Base-by-base conservation (phyloP, 805 yeast genomes). In the Alloascoidea africana region DNA sequence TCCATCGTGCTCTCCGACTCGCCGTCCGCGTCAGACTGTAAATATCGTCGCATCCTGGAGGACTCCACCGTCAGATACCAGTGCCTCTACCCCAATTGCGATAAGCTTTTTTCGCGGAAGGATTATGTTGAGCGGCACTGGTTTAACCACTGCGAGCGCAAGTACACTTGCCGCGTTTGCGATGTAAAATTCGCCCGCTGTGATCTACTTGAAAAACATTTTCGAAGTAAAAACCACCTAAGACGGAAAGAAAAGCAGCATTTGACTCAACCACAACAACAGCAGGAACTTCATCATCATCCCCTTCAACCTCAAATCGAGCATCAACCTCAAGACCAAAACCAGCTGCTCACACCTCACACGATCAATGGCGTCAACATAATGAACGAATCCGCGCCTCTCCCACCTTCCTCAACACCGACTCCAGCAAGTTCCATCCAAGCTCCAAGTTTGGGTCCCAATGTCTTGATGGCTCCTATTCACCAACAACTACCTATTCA, bases 1-100 rank as follows among this genome's bases (percentile, higher is more conserved):
- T n/a, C n/a, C n/a, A n/a, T n/a, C n/a, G n/a, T n/a, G n/a, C n/a
- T n/a, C n/a, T n/a, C n/a, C n/a, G n/a, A n/a, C n/a, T n/a, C n/a
- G n/a, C n/a, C n/a, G n/a, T n/a, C n/a, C n/a, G n/a, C n/a, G n/a
- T n/a, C n/a, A n/a, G 30, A 23, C 30, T 23, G 30, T n/a, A 23
- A 23, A 23, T 23, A 23, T 23, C n/a, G n/a, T n/a, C 8, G 30
- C 13, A 8, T 23, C 30, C n/a, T 23, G 8, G 30, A 23, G n/a
- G n/a, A n/a, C 8, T 8, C 8, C 30, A 23, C n/a, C 30, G 30
- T 23, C 30, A 23, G 30, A n/a, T 23, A 8, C n/a, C 30, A n/a
- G 54, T 44, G 73, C 65, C 36, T 44, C 11, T 46, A 39, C 33
- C 49, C 48, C 2, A 58, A 58, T 14, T 55, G 60, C 42, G 46